Evolutionary conservation across 2,329 filamentous ascomycete species (phyloP).

Genomic region (Aspergillus proliferans): DNA sequence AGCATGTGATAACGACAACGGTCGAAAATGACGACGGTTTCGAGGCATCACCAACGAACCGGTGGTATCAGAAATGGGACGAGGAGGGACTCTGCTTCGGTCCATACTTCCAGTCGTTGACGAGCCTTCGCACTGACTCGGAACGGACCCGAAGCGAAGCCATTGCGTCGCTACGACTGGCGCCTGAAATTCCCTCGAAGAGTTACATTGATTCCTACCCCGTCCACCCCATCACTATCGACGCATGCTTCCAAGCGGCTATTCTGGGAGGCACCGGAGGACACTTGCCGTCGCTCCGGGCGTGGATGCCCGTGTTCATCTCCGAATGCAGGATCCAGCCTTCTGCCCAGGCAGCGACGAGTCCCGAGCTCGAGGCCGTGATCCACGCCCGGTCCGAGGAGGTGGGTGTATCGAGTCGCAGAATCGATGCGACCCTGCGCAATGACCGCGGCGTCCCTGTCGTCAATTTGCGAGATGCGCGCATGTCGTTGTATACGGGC

Average conservation of each 20-base stretch:
- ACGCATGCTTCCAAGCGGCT: background rate
- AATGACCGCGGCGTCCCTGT: background rate
- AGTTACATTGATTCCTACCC: too few species aligned
- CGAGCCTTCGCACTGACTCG: background rate
- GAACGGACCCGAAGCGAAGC: too few species aligned
- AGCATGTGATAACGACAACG: background rate
- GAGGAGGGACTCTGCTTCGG: conserved; percentile 7
- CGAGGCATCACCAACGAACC: background rate
- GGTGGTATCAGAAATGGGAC: conserved; percentile 4
- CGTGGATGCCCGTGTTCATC: conserved; percentile 1
- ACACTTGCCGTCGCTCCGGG: background rate
- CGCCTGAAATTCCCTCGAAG: too few species aligned
- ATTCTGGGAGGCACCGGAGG: background rate
- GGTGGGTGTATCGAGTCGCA: background rate
- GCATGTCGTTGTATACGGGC: background rate
- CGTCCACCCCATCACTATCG: too few species aligned
- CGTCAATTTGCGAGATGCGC: background rate
- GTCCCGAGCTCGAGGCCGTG: background rate
- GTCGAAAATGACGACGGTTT: background rate
- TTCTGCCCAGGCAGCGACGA: background rate
- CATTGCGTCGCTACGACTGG: too few species aligned
- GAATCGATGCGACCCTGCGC: background rate
- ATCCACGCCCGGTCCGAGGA: background rate
- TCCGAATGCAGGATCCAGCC: background rate
- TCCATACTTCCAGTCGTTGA: conserved; percentile 1